Evolutionary conservation across 2,329 filamentous ascomycete genomes (phyloP), one percentile per base, ranked within the genome.

Genomic region (Madurella fahalii): DNA sequence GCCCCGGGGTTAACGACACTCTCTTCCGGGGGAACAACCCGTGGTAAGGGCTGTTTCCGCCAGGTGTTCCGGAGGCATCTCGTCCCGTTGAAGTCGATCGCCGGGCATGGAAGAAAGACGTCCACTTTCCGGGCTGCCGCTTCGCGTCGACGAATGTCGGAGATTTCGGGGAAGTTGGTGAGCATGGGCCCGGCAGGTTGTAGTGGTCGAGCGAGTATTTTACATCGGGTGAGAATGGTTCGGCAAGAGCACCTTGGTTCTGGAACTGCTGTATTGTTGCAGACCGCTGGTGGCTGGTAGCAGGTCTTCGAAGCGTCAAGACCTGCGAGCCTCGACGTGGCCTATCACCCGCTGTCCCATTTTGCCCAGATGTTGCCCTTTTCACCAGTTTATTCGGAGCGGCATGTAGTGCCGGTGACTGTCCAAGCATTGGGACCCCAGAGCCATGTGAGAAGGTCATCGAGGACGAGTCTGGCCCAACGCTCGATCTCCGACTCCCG

Each of bases 331-430:
- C 74, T 55, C 75, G 76, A 54, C 76, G 73, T 31, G 72, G 66
- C 32, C 73, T 60, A 42, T 73, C 66, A 5, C 76, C 72, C 46
- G 74, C 67, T 58, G 73, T 72, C 50, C 74, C 66, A 49, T 72
- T 72, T 60, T 78, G 77, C 45, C 76, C 72, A 17, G 86, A 83
- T 2, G 84, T 78, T 39, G 82, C 78, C 57, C 87, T 83, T 71
- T 93, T 93, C 50, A 91, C 87, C 40, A 92, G 76, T 72, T 90
- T 91, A 70, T 92, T 92, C 16, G 84, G 85, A 9, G 82, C 74
- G 32, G 82, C 69, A 57, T 76, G 77, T 61, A 69, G 71, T 60
- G 68, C 72, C 16, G 74, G 66, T 42, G 65, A 66, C 15, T 69
- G 69, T 9, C 73, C 70, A 18, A 87, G 69, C 54, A 90, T 86